Evolutionary conservation across 371 early-diverging fungal genomes (phyloP).

Genomic region (Zancudomyces culisetae): DNA sequence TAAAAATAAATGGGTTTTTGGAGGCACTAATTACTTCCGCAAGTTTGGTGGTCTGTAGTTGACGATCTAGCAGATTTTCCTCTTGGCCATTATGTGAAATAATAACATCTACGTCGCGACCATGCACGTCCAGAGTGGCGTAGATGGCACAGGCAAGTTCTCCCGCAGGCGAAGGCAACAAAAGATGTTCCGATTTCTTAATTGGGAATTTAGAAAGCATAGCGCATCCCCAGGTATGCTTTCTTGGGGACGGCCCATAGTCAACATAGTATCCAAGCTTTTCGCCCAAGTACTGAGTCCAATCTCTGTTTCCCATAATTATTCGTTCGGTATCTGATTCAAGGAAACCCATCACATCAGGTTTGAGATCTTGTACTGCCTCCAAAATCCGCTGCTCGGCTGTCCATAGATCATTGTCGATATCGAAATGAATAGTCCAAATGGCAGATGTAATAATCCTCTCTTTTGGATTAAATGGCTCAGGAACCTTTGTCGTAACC

Average conservation of each 20-base stretch:
- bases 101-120: conserved; percentile 59
- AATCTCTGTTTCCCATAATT: conserved; percentile 73
- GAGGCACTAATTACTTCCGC: conserved; percentile 55
- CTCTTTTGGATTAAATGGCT: conserved; percentile 38
- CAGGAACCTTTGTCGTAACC: conserved; percentile 25
- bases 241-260: conserved; percentile 63
- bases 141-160: conserved; percentile 73
- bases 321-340: conserved; percentile 64
- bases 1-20: conserved; percentile 53
- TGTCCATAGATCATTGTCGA: conserved; percentile 69
- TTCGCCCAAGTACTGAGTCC: conserved; percentile 60
- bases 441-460: conserved; percentile 58
- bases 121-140: conserved; percentile 64
- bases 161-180: conserved; percentile 62
- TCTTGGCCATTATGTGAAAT: conserved; percentile 73
- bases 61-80: conserved; percentile 53
- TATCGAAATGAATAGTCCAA: conserved; percentile 73
- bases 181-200: conserved; percentile 42
- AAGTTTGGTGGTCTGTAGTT: conserved; percentile 55
- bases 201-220: conserved; percentile 75
- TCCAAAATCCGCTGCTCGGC: conserved; percentile 52
- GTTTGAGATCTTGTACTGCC: conserved; percentile 49
- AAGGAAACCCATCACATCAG: conserved; percentile 65
- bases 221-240: conserved; percentile 74
- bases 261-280: conserved; percentile 56